Base-by-base conservation (phyloP, 768 basidiomycete genomes). In the Austroboletus festivus region DNA sequence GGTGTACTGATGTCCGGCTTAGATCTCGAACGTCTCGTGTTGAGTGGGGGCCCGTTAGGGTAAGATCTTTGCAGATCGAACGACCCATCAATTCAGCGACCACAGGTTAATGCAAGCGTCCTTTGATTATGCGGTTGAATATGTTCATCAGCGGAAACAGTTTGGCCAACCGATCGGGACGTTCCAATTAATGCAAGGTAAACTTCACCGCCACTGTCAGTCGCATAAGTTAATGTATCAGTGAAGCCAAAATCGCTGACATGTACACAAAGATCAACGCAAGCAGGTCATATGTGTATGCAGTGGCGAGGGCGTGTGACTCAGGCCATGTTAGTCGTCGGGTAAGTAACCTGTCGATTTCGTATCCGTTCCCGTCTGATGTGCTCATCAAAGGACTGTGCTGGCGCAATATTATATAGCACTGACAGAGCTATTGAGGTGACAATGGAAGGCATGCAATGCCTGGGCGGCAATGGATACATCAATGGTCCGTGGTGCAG, bases 101-200 rank as follows among this genome's bases (percentile, higher is more conserved):
- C 33, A 12, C 52, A 91, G 89, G 23, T 76, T 95, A 48, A 93
- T 93, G 90, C 93, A 94, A 67, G 85, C 90, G 8, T 91, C 94
- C 5, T 93, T 95, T 60, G 93, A 96, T 65, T 75, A 85, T 53
- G 85, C 89, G 10, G 75, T 92, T 8, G 85, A 87, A 60, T 96
- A 96, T 63, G 79, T 93, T n/a, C 94, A 97, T 62, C 85, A 93
- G 47, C 79, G 94, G 53, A 82, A 91, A 67, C 94, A 97, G 63
- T 97, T 97, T 57, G 90, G 86, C 31, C 81, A 81, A 59, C 83
- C 86, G 10, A 77, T 97, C 37, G 94, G 89, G 19, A 86, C 86
- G 28, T 95, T 96, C 76, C 93, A 96, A 67, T 64, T 96, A 48
- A 96, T 97, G 89, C 94, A 96, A 80, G 93, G 93, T 82, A 62